Evolutionary conservation across 2,329 filamentous ascomycete species (phyloP).

Genomic region (Emergomyces pasteurianus): DNA sequence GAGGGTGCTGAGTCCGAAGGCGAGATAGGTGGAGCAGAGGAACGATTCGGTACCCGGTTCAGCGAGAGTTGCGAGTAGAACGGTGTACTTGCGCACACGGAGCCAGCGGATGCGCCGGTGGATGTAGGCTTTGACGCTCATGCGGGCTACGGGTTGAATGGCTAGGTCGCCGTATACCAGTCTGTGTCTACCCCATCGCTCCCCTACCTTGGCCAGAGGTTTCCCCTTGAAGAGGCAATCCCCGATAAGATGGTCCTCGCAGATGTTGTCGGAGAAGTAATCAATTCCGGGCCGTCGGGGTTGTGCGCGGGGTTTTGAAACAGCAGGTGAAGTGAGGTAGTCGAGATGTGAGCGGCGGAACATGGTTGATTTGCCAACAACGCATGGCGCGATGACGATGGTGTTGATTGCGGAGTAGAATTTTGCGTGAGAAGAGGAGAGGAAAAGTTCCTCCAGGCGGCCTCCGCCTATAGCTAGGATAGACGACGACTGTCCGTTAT

Average conservation of each 20-base stretch:
- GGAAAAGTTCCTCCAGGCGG: slow-evolving; percentile 84
- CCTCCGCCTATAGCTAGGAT: slow-evolving; percentile 51
- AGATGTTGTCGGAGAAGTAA: slow-evolving; percentile 91
- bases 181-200: slow-evolving; percentile 60
- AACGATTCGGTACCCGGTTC: slow-evolving; percentile 88
- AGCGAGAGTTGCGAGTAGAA: slow-evolving; percentile 74
- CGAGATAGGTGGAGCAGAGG: slow-evolving; percentile 67
- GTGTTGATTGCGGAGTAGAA: slow-evolving; percentile 98
- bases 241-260: slow-evolving; percentile 92
- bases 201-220: slow-evolving; percentile 23
- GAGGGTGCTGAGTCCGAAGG: slow-evolving; percentile 61
- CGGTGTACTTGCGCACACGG: slow-evolving; percentile 87
- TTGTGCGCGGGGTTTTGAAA: slow-evolving; percentile 27
- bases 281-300: slow-evolving; percentile 59
- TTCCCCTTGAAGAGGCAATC: slow-evolving; percentile 67
- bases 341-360: slow-evolving; percentile 87
- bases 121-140: slow-evolving; percentile 65
- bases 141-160: slow-evolving; percentile 76
- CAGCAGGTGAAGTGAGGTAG: slow-evolving; percentile 48
- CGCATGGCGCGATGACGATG: slow-evolving; percentile 78
- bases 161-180: slow-evolving; percentile 76
- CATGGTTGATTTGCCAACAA: slow-evolving; percentile 97
- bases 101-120: slow-evolving; percentile 80
- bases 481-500: not conserved
- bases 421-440: slow-evolving; percentile 87